A percentile compares a stretch with the other conserved stretches of the same genome.
Evolutionary conservation across 108 stramenopile species (phyloP).

Genomic region (Mayamaea pseudoterrestris): DNA sequence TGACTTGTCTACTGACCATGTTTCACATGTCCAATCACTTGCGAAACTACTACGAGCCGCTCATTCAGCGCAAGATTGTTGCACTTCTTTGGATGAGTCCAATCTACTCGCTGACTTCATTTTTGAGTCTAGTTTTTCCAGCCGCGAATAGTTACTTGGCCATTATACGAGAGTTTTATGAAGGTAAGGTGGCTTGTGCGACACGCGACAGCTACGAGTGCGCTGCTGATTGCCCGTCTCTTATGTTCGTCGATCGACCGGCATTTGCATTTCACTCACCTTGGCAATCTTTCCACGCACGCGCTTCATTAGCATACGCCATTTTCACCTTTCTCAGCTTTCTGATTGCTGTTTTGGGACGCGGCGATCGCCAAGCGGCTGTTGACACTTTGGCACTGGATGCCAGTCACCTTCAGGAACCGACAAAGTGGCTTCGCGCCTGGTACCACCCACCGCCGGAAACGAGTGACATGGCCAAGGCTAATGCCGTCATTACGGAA

Average conservation of each 20-base stretch:
- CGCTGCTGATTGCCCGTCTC: not conserved
- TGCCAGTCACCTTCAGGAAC: slow-evolving; percentile 43
- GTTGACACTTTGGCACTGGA: slow-evolving; percentile 45
- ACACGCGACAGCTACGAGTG: slow-evolving; percentile 17
- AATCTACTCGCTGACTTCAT: slow-evolving; percentile 67
- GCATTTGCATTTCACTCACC: not conserved
- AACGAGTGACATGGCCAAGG: slow-evolving; percentile 46
- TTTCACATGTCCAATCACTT: slow-evolving; percentile 76
- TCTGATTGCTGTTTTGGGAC: slow-evolving; percentile 71
- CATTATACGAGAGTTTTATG: slow-evolving; percentile 70
- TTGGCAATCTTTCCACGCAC: not conserved
- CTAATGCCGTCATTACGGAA: slow-evolving; percentile 69
- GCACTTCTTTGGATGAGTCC: slow-evolving; percentile 89
- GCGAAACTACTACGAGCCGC: slow-evolving; percentile 60
- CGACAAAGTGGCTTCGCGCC: slow-evolving; percentile 30
- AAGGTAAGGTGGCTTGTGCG: too few species aligned
- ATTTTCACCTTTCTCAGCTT: slow-evolving; percentile 73
- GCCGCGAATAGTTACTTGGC: slow-evolving; percentile 43
- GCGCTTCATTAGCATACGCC: slow-evolving; percentile 2
- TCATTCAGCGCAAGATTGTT: slow-evolving; percentile 74
- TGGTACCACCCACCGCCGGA: slow-evolving; percentile 51
- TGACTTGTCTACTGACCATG: slow-evolving; percentile 61
- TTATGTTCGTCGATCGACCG: too few species aligned
- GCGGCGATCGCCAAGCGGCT: slow-evolving; percentile 45
- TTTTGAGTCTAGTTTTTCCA: slow-evolving; percentile 53